phyloP scores from a whole-genome alignment of 371 early-diverging fungal genomes.

The Syncephalastrum contaminatum region DNA sequence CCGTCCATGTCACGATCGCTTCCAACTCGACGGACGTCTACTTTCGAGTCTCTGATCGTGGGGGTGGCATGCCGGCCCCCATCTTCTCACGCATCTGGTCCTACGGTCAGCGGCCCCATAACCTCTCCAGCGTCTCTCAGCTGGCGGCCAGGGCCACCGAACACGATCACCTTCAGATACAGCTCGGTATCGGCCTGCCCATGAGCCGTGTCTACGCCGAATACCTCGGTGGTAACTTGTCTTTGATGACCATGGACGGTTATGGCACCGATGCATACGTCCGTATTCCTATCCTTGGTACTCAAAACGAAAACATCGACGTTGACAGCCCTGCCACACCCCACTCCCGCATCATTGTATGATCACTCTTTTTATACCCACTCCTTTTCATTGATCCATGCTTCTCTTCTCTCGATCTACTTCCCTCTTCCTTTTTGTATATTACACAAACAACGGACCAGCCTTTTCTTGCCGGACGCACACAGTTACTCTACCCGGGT shows the following conservation, averaged over 20 bases:
- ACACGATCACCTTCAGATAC: constrained; percentile 35
- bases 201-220: constrained; percentile 85
- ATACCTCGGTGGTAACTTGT: constrained; percentile 73
- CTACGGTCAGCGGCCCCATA: constrained; percentile 54
- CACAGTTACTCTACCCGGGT: too few relatives aligned
- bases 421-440: too few relatives aligned
- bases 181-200: constrained; percentile 79
- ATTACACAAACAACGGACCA: too few relatives aligned
- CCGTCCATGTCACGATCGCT: constrained; percentile 75
- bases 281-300: constrained; percentile 62
- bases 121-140: constrained; percentile 60
- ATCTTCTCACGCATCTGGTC: constrained; percentile 68
- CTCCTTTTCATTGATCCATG: too few relatives aligned
- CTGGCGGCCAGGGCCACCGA: constrained; percentile 62
- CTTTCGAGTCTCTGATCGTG: constrained; percentile 83
- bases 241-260: constrained; percentile 68
- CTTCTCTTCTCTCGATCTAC: too few relatives aligned
- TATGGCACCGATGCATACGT: constrained; percentile 87
- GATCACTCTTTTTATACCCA: too few relatives aligned
- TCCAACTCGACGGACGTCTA: constrained; percentile 57
- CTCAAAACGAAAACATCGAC: constrained; percentile 57
- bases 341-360: too few relatives aligned
- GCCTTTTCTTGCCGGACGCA: too few relatives aligned
- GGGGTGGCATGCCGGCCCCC: constrained; percentile 68
- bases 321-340: constrained; percentile 9